phyloP scores from a whole-genome alignment of 1,284 basidiomycete genomes.

The Malassezia yamatoensis region DNA sequence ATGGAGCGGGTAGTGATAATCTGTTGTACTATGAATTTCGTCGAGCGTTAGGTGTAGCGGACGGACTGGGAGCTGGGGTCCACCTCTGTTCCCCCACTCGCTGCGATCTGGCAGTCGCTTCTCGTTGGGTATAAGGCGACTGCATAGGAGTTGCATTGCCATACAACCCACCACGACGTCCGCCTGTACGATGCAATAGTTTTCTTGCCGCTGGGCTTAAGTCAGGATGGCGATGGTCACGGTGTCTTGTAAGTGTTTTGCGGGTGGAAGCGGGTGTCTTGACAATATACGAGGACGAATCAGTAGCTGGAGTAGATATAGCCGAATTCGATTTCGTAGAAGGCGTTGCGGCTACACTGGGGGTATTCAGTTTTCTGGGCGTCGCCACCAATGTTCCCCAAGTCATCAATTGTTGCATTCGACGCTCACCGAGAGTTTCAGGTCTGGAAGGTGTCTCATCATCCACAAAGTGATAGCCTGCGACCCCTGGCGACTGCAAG shows the following conservation, averaged over 20 bases:
- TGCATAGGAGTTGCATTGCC: neutral
- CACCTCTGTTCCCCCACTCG: constrained; percentile 1
- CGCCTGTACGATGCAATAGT: constrained; percentile 11
- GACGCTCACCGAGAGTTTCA: constrained; percentile 1
- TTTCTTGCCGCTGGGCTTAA: constrained; percentile 15
- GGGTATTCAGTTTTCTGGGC: neutral
- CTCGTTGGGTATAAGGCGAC: constrained; percentile 4
- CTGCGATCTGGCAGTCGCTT: neutral
- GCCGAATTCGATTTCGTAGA: neutral
- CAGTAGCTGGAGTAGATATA: neutral
- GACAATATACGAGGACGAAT: neutral
- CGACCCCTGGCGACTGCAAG: constrained; percentile 21
- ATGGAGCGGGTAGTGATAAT: constrained; percentile 22
- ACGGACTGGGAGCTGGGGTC: constrained; percentile 15
- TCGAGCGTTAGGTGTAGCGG: constrained; percentile 7
- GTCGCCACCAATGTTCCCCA: constrained; percentile 10
- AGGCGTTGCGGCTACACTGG: neutral
- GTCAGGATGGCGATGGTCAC: neutral
- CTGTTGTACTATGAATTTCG: neutral
- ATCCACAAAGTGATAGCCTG: constrained; percentile 35
- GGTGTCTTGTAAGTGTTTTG: neutral
- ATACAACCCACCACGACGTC: constrained; percentile 2
- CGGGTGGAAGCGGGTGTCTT: neutral
- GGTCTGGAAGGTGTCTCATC: constrained; percentile 21
- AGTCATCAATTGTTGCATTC: constrained; percentile 19